A percentile compares a stretch with the other conserved stretches of the same genome.
Evolutionary conservation across 1,284 basidiomycete species (phyloP).

Genomic region (Boletus semigastroideus): DNA sequence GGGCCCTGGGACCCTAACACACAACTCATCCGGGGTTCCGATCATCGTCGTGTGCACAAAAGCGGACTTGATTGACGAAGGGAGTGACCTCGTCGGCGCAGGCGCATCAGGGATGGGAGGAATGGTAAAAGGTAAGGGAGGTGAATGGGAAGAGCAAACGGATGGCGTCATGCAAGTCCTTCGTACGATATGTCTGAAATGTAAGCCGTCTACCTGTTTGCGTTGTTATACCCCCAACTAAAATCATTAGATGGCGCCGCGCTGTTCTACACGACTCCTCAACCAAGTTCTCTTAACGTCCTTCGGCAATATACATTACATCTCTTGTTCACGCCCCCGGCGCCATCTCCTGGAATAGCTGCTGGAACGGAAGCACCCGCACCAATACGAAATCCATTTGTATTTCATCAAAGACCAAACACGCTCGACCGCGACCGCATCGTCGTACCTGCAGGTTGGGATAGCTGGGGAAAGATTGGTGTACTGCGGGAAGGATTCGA

Average conservation of each 20-base stretch:
- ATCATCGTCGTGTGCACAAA: constrained; percentile 92
- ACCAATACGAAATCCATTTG: constrained; percentile 73
- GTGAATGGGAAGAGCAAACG: constrained; percentile 93
- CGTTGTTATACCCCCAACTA: not conserved
- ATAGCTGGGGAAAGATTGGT: constrained; percentile 95
- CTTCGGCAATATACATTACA: constrained; percentile 89
- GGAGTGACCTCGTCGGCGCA: constrained; percentile 64
- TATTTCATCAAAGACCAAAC: constrained; percentile 86
- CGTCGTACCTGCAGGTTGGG: constrained; percentile 94
- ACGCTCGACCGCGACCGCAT: constrained; percentile 91
- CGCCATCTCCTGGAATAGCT: constrained; percentile 53
- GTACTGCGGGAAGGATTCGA: constrained; percentile 93
- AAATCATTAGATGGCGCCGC: constrained; percentile 77
- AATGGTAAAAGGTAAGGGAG: constrained; percentile 84
- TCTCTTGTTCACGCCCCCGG: constrained; percentile 77
- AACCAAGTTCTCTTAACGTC: constrained; percentile 75
- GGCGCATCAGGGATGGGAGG: constrained; percentile 73
- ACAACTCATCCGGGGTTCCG: constrained; percentile 81
- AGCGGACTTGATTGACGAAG: constrained; percentile 83
- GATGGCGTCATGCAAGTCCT: constrained; percentile 95
- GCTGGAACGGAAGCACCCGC: constrained; percentile 49
- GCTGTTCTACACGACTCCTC: constrained; percentile 87
- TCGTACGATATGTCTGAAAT: constrained; percentile 88
- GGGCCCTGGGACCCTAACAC: constrained; percentile 76
- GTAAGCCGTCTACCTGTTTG: constrained; percentile 49